These are phyloP conservation scores for Fusarium sp. DNA, from an alignment of 2,329 filamentous ascomycete species.

Conservation along the genomic window DNA sequence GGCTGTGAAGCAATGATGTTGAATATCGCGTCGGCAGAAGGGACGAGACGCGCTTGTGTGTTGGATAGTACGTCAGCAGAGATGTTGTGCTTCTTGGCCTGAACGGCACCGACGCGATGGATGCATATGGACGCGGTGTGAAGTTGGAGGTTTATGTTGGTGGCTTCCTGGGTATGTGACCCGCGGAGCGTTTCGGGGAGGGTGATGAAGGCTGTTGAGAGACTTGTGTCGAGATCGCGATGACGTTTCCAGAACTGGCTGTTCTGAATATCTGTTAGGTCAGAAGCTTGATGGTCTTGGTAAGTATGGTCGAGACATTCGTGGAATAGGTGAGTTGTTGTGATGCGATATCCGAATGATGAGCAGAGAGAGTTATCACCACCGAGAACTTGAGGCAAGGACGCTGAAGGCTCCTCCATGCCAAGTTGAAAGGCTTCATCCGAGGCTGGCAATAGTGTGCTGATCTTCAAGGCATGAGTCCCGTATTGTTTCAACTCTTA, in stretches of 20 bases:
- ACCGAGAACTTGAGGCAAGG: slow-evolving; percentile 67
- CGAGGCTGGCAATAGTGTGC: slow-evolving; percentile 76
- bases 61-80: slow-evolving; percentile 43
- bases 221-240: slow-evolving; percentile 75
- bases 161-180: slow-evolving; percentile 72
- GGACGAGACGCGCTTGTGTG: slow-evolving; percentile 72
- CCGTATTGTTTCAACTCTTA: background rate
- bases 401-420: slow-evolving; percentile 65
- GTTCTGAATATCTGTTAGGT: slow-evolving; percentile 55
- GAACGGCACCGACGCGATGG: slow-evolving; percentile 82
- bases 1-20: slow-evolving; percentile 71
- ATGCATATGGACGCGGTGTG: slow-evolving; percentile 86
- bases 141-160: slow-evolving; percentile 84
- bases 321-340: slow-evolving; percentile 80
- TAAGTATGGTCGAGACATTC: slow-evolving; percentile 76
- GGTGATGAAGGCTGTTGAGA: slow-evolving; percentile 77
- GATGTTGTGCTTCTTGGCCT: slow-evolving; percentile 57
- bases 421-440: slow-evolving; percentile 77
- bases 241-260: slow-evolving; percentile 81
- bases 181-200: slow-evolving; percentile 76
- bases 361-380: slow-evolving; percentile 62
- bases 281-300: slow-evolving; percentile 66
- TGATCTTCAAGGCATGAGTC: slow-evolving; percentile 56
- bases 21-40: slow-evolving; percentile 82
- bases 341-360: slow-evolving; percentile 71